A percentile compares a stretch with the other conserved stretches of the same genome.
phyloP scores from a whole-genome alignment of 2,329 filamentous ascomycete species.

The Neonectria punicea region DNA sequence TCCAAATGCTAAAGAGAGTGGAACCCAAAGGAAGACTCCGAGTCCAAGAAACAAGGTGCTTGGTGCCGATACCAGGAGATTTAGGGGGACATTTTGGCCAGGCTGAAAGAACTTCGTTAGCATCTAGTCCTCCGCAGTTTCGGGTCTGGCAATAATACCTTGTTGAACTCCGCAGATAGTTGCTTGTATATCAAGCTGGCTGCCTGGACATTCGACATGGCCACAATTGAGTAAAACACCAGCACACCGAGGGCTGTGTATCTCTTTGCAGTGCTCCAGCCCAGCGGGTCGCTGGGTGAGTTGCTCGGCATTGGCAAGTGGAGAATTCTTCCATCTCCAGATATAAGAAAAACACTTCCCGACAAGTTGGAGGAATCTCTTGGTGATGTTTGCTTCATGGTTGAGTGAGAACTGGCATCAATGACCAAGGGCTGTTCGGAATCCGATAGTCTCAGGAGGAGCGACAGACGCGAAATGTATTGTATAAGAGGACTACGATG shows the following conservation, averaged over 20 bases:
- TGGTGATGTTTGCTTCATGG: neutral
- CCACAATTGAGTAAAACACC: neutral
- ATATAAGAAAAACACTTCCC: slow-evolving; percentile 7
- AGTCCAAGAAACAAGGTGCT: slow-evolving; percentile 1
- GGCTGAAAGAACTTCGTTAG: neutral
- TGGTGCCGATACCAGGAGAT: neutral
- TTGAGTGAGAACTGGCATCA: neutral
- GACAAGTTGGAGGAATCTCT: neutral
- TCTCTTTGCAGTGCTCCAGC: slow-evolving; percentile 1
- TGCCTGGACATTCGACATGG: neutral
- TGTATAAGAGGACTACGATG: neutral
- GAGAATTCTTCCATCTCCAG: neutral
- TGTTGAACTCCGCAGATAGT: neutral
- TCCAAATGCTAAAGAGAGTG: neutral
- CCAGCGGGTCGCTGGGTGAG: neutral
- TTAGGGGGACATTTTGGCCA: neutral
- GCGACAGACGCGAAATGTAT: neutral
- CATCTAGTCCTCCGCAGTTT: neutral
- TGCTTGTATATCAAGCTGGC: neutral
- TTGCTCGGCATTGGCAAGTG: slow-evolving; percentile 10
- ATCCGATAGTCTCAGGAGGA: neutral
- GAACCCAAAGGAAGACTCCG: neutral
- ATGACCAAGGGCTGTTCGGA: neutral
- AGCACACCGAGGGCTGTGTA: neutral
- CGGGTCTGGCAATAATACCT: neutral